Base-by-base conservation (phyloP, 257 asterid species). In the Dorcoceras hygrometricum region DNA sequence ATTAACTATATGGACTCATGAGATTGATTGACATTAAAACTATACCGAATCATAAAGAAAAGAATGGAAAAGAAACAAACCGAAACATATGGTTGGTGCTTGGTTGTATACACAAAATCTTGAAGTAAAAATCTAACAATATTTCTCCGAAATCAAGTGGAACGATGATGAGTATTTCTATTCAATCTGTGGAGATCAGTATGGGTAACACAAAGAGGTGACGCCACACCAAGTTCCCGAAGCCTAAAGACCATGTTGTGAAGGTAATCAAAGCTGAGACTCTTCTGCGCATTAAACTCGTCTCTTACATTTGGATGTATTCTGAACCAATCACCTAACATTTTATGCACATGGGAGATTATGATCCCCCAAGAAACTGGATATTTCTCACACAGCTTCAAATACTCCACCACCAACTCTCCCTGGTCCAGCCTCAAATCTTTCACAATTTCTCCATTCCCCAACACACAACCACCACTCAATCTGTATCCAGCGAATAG, bases 341-440 rank as follows among this genome's bases (percentile, higher is more conserved):
- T 24, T 84, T 86, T 90, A 72, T 93, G 99, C 74, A 93, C 89
- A 22, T 93, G 97, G 12, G 99, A 85, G 55, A 96, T 90, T 23
- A 93, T 75, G 84, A 90, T 93, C 72, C 96, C 82, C 99, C 99
- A 93, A 5, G 99, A 95, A 70, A 93, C 97, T 0, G 97, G 95
- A 75, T 88, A 77, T 68, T 69, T 81, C 87, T 90, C 96, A 57
- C 97, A 93, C 4, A 88, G 50, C 72, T 82, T 81, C 76, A 93
- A 71, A 75, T 93, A 93, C 68, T 90, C 95, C 8, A 81, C 79
- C 71, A 88, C 34, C 71, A 93, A 71, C 54, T 82, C 88, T 8
- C 87, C 95, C 79, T 90, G 96, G 79, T 90, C 96, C 28, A 90
- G 74, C 68, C 76, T 75, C 36, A 73, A 87, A 19, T 73, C 88